Base-by-base conservation (phyloP, 345 rosid species). In the Euclidium syriacum region DNA sequence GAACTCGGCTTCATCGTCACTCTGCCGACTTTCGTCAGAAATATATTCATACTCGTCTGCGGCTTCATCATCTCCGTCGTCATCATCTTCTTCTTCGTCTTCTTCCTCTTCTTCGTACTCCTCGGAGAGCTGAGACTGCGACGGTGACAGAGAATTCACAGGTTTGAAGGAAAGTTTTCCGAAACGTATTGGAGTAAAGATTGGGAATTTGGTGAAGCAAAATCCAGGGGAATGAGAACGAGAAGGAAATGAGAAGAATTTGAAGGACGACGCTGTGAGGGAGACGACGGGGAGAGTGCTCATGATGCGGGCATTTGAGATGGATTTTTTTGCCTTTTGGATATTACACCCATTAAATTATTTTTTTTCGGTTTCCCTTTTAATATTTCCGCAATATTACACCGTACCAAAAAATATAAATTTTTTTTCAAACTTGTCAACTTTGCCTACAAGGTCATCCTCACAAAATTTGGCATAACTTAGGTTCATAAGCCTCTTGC, bases 61-160 rank as follows among this genome's bases (percentile, higher is more conserved):
- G 38, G 88, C 83, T 54, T 89, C 95, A 1, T 82, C 95, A 0
- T 81, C 85, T 1, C 68, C 85, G 16, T 80, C 87, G 1, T 73
- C 82, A 0, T 85, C 86, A 0, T 73, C 85, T 1, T 78, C 79
- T 2, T 85, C 86, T 0, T 78, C 83, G 0, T 75, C 84, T 0
- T 69, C 80, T 0, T 79, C 80, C 0, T 75, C 82, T 0, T 76
- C 84, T 0, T 76, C 79, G 35, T 70, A 87, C 7, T 79, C 85
- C 48, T 81, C 91, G 30, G 89, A 79, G 75, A 88, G 79, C 58
- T 77, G 83, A 33, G 84, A 68, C 6, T 77, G 85, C 1, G 61
- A 76, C 18, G 90, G 83, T 36, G 79, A 60, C 14, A 78, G 52
- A 12, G 88, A 70, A 57, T 73, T 68, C 2, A 81, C 75, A 18